Evolutionary conservation across 805 yeast species (phyloP).

Genomic region (Priceomyces medius): DNA sequence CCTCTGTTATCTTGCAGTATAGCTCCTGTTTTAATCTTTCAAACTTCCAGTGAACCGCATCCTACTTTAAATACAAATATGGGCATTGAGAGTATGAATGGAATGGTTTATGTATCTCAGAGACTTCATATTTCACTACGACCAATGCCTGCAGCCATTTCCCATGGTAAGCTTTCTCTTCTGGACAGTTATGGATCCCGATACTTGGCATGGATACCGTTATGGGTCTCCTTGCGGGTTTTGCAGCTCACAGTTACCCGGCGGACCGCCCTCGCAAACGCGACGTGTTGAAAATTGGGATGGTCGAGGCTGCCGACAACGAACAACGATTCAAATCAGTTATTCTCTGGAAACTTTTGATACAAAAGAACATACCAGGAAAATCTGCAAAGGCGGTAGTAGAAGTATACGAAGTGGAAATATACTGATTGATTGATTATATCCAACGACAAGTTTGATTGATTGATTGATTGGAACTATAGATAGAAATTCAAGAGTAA

Average conservation of each 20-base stretch:
- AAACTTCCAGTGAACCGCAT: too few species aligned
- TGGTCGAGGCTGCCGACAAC: conserved; percentile 5
- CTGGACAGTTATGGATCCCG: too few species aligned
- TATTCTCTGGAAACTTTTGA: conserved; percentile 4
- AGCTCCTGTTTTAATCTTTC: too few species aligned
- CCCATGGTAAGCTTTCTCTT: too few species aligned
- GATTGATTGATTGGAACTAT: conserved; percentile 1
- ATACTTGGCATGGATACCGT: too few species aligned
- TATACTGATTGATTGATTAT: conserved; percentile 1
- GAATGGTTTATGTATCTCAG: too few species aligned
- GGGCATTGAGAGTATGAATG: too few species aligned
- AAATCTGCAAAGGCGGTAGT: conserved; percentile 5
- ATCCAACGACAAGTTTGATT: neutral
- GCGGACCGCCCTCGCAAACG: neutral
- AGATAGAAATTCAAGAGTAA: conserved; percentile 1
- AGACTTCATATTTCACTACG: too few species aligned
- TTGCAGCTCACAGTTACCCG: conserved; percentile 2
- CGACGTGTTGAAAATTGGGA: neutral
- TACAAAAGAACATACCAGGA: neutral
- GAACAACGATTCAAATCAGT: conserved; percentile 5
- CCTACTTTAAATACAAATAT: too few species aligned
- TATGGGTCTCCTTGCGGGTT: neutral
- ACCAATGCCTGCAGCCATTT: too few species aligned
- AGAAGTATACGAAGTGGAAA: neutral
- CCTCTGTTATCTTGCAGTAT: too few species aligned